A percentile compares a stretch with the other conserved stretches of the same genome.
Evolutionary conservation across 768 basidiomycete species (phyloP).

Genomic region (Trametes cinnabarina): DNA sequence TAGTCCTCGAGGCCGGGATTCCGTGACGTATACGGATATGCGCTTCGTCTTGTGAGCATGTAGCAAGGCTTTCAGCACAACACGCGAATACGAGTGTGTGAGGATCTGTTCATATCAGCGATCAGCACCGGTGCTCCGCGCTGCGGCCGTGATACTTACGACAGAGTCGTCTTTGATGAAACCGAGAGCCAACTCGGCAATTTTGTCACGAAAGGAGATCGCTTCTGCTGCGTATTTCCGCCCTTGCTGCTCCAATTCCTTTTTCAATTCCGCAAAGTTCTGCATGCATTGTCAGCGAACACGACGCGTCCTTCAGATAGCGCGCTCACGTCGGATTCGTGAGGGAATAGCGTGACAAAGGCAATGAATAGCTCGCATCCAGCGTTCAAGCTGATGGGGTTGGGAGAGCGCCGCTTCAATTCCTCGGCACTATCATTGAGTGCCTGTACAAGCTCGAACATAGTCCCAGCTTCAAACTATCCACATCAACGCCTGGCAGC

Average conservation of each 20-base stretch:
- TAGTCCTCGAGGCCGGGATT: conserved; percentile 85
- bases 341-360: conserved; percentile 81
- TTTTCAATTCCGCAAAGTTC: conserved; percentile 85
- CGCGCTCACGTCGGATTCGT: conserved; percentile 69
- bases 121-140: conserved; percentile 16
- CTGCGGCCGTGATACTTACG: conserved; percentile 38
- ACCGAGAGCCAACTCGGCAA: conserved; percentile 81
- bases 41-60: conserved; percentile 89
- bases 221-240: conserved; percentile 75
- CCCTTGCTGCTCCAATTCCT: conserved; percentile 78
- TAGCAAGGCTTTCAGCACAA: conserved; percentile 90
- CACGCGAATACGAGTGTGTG: conserved; percentile 95
- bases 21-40: conserved; percentile 96
- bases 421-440: conserved; percentile 71
- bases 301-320: conserved; percentile 11
- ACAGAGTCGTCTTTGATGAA: conserved; percentile 96
- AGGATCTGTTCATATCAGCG: conserved; percentile 62
- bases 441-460: conserved; percentile 88
- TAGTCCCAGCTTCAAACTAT: conserved; percentile 67
- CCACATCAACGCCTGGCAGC: neutral
- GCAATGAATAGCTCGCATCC: conserved; percentile 90
- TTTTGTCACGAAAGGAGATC: conserved; percentile 82
- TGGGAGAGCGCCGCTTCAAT: conserved; percentile 61
- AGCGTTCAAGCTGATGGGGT: conserved; percentile 83
- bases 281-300: conserved; percentile 29